Percentiles rank a stretch among this genome's conserved stretches.
Conservation (phyloP, 202 grass and related monocot genomes). For the Saccharum hybrid region DNA sequence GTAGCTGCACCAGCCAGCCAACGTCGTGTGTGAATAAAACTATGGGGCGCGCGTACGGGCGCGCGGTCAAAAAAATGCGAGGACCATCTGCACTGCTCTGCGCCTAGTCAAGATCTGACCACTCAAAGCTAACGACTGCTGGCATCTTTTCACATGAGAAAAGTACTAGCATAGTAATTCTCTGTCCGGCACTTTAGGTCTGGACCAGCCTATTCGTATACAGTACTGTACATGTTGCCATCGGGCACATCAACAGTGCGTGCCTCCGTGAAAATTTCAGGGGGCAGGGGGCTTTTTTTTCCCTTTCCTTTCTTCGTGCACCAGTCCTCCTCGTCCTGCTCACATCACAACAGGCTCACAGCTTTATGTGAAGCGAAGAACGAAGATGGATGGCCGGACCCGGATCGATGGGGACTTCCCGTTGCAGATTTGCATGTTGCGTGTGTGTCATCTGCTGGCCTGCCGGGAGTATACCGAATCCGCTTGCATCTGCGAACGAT, state of each 20-base stretch:
- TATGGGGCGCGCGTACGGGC: conserved; percentile 27
- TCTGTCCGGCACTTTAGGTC: conserved; percentile 20
- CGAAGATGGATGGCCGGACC: too few species aligned
- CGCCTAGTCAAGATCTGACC: conserved; percentile 62
- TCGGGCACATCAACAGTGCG: background rate
- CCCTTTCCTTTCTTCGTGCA: background rate
- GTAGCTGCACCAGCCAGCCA: background rate
- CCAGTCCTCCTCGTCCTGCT: background rate
- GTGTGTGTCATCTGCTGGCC: background rate
- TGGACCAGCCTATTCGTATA: conserved; percentile 57
- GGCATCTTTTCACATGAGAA: conserved; percentile 65
- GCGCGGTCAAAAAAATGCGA: conserved; percentile 16
- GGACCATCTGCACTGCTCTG: conserved; percentile 27
- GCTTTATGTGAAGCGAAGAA: background rate
- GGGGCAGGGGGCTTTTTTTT: background rate
- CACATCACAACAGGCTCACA: background rate
- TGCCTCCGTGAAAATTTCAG: conserved; percentile 23
- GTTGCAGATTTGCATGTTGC: background rate
- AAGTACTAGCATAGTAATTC: conserved; percentile 13
- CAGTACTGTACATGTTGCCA: conserved; percentile 1
- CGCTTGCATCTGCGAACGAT: conserved; percentile 39
- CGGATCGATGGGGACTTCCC: background rate
- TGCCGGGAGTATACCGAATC: conserved; percentile 3
- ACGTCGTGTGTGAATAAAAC: conserved; percentile 40
- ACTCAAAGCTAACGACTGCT: conserved; percentile 44